Conservation (phyloP, 225 moss, liverwort and hornwort species). For the Physcomitrellopsis africana region DNA sequence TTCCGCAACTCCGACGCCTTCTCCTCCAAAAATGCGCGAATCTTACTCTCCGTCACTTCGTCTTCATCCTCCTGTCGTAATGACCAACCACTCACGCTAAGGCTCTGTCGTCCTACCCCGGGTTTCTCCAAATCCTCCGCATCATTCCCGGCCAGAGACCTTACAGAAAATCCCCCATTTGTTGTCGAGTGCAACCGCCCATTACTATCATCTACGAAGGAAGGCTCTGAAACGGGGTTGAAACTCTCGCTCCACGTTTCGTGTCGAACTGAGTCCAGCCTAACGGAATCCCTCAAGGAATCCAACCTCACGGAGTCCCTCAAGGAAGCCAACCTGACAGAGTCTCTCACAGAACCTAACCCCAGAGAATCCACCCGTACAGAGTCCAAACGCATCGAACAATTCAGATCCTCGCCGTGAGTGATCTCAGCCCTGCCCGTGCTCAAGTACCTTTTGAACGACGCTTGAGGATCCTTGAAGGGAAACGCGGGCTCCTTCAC, state of each 20-base stretch:
- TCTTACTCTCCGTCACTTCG: slow-evolving; percentile 91
- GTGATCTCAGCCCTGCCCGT: slow-evolving; percentile 46
- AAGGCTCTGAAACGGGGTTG: slow-evolving; percentile 87
- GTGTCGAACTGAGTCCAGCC: no score
- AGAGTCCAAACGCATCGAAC: slow-evolving; percentile 69
- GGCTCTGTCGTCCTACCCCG: slow-evolving; percentile 33
- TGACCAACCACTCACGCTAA: slow-evolving; percentile 44
- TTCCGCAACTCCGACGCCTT: slow-evolving; percentile 87
- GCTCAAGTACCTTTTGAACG: slow-evolving; percentile 48
- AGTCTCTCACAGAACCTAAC: slow-evolving; percentile 40
- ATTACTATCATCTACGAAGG: slow-evolving; percentile 45
- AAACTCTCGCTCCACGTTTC: no score
- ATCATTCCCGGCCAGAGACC: slow-evolving; percentile 25
- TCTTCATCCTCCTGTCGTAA: slow-evolving; percentile 80
- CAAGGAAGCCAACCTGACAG: slow-evolving; percentile 31
- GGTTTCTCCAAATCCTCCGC: slow-evolving; percentile 26
- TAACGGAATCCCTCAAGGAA: no score
- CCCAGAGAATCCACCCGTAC: slow-evolving; percentile 54
- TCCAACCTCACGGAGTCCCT: slow-evolving; percentile 10
- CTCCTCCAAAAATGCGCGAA: slow-evolving; percentile 87
- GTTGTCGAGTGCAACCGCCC: slow-evolving; percentile 45
- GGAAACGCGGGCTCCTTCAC: slow-evolving; percentile 43
- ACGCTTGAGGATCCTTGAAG: slow-evolving; percentile 61
- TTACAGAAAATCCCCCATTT: slow-evolving; percentile 47
- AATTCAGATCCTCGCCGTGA: slow-evolving; percentile 58